phyloP scores from a whole-genome alignment of 192 early-diverging fungal species.

The Neocallimastix lanati region DNA sequence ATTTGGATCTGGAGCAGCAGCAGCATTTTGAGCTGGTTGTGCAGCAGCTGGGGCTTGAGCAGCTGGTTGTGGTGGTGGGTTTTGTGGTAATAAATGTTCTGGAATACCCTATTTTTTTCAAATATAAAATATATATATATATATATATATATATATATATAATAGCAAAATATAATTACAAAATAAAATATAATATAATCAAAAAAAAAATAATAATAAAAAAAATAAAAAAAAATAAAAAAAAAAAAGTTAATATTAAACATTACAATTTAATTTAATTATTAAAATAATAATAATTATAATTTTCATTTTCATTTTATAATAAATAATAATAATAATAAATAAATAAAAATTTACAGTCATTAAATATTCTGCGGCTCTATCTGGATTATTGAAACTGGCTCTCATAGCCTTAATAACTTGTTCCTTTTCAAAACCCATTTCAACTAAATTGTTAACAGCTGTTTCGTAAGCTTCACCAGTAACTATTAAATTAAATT shows the following conservation, averaged over 20 bases:
- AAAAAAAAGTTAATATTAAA: too few relatives aligned
- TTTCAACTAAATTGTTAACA: conserved; percentile 78
- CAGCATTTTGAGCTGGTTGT: neutral
- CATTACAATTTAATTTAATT: too few relatives aligned
- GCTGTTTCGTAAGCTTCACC: conserved; percentile 63
- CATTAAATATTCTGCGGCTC: conserved; percentile 89
- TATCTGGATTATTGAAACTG: conserved; percentile 91
- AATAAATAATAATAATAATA: neutral
- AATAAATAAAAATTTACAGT: conserved; percentile 30
- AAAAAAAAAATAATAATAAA: too few relatives aligned
- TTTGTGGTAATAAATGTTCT: conserved; percentile 34
- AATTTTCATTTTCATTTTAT: too few relatives aligned
- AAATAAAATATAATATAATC: too few relatives aligned
- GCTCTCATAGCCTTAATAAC: conserved; percentile 82
- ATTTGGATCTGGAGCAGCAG: conserved; percentile 5
- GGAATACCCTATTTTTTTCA: conserved; percentile 49
- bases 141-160: too few relatives aligned
- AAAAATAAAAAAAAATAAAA: too few relatives aligned
- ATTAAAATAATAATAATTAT: too few relatives aligned
- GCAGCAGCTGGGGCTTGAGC: conserved; percentile 13
- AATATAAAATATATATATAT: neutral
- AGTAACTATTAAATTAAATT: conserved; percentile 33
- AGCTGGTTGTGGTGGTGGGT: conserved; percentile 9
- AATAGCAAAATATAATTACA: too few relatives aligned
- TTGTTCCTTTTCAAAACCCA: conserved; percentile 82